Conservation (phyloP, 768 basidiomycete genomes). For the Phylloporus arenicola region DNA sequence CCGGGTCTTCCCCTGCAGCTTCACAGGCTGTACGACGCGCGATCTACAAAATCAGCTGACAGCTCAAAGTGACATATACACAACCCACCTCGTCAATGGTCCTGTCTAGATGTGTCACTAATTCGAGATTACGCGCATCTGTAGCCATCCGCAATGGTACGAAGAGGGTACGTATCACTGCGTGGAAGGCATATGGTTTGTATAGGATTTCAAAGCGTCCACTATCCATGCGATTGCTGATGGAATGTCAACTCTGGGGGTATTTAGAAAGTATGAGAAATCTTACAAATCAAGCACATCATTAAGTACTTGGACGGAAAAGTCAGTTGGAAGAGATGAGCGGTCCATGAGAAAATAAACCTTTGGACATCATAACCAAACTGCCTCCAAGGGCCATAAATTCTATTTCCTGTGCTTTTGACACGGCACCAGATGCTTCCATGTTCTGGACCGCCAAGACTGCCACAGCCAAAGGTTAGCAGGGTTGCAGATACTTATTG, state of each 20-base stretch:
- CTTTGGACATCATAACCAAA: constrained; percentile 86
- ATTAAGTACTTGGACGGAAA: constrained; percentile 51
- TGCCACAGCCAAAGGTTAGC: constrained; percentile 12
- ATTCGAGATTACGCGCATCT: constrained; percentile 58
- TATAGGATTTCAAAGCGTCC: constrained; percentile 70
- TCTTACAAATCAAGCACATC: constrained; percentile 77
- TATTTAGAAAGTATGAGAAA: neutral
- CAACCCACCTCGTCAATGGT: constrained; percentile 52
- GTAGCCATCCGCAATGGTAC: constrained; percentile 65
- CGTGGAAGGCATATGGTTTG: constrained; percentile 72
- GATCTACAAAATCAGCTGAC: constrained; percentile 33
- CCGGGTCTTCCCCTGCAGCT: too few species aligned
- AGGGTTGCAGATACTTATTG: neutral
- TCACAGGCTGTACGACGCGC: constrained; percentile 56
- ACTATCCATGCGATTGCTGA: constrained; percentile 80
- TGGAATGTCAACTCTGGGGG: constrained; percentile 1
- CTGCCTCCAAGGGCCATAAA: constrained; percentile 81
- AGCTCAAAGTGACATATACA: neutral
- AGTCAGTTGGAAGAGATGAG: constrained; percentile 1
- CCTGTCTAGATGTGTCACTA: constrained; percentile 64
- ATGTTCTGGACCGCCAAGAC: constrained; percentile 90
- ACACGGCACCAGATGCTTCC: constrained; percentile 70
- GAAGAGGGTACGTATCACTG: constrained; percentile 69
- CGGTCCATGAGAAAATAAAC: constrained; percentile 28
- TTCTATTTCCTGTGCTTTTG: constrained; percentile 77